Base-by-base conservation (phyloP, 176 grass and related monocot genomes). In the Phyllostachys edulis region DNA sequence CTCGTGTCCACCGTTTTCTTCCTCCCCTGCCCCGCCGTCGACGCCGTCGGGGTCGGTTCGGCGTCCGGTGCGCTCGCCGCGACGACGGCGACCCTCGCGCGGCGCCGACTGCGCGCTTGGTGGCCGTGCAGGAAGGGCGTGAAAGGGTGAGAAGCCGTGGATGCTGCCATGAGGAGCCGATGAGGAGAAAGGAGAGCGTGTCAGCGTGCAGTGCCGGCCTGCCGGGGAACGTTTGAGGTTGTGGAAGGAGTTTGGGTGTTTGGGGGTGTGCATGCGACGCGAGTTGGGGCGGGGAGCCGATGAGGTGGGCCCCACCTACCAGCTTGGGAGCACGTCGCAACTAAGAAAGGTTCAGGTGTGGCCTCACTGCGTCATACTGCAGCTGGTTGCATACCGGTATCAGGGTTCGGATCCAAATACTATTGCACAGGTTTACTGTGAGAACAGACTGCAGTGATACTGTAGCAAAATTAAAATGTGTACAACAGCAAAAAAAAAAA, bases 1-100 rank as follows among this genome's bases (percentile, higher is more conserved):
- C 95, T 93, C 9, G 95, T 98, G 91, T 98, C 95, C 62, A 98
- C 91, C 18, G 89, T 87, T 36, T 88, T 92, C 85, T 87, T 90
- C 91, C 46, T 90, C 49, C 61, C 78, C 6, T 78, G 88, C 37
- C 69, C 84, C 4, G 82, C 63, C 5, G 84, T 68, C 1, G 75
- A 18, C 10, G 70, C n/a, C 5, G 81, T 69, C 1, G 76, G 54
- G 21, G 84, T 60, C 0, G 85, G 82, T 56, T 95, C 89, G 16
- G 77, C 85, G 14, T 76, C 83, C 17, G 88, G 63, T 6, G 66
- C 20, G 59, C 87, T 75, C 7, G 84, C 67, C 20, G 84, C 76
- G 17, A 71, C 74, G 44, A 85, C 79, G 17, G 77, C 20, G 34
- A 86, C 78, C 5, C 13, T 82, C 20, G 32, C 3, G 17, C 54